Conservation (phyloP, 257 asterid genomes). For the Scutellaria barbata region DNA sequence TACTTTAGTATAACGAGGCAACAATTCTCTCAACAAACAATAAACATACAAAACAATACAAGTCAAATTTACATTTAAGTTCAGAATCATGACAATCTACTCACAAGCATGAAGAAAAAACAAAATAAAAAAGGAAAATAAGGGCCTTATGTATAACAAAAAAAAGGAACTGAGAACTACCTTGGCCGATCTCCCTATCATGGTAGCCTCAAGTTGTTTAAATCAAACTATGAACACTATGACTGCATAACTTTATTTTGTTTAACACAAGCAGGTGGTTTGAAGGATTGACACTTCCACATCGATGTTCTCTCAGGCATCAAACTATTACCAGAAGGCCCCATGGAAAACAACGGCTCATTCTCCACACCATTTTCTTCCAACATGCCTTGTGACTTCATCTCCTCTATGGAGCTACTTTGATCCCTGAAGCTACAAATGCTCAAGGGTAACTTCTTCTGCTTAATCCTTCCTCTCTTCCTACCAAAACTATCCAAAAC, state of each 20-base stretch:
- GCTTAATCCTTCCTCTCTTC: conserved; percentile 75
- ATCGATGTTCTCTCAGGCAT: conserved; percentile 57
- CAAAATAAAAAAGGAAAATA: neutral
- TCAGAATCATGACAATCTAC: conserved; percentile 43
- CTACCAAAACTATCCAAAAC: conserved; percentile 53
- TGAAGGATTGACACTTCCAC: conserved; percentile 88
- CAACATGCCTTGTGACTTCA: conserved; percentile 44
- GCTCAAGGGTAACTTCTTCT: conserved; percentile 85
- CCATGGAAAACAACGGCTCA: conserved; percentile 48
- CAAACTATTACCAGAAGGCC: conserved; percentile 45
- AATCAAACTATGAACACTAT: conserved; percentile 50
- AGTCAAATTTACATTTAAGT: conserved; percentile 58
- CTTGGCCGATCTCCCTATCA: conserved; percentile 46
- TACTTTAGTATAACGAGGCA: conserved; percentile 29
- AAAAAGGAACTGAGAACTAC: conserved; percentile 47
- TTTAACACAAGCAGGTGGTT: conserved; percentile 70
- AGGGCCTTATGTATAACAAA: conserved; percentile 45
- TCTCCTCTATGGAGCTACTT: conserved; percentile 59
- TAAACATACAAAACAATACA: conserved; percentile 54
- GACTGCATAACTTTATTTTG: conserved; percentile 82
- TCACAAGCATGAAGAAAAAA: conserved; percentile 41
- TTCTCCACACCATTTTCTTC: conserved; percentile 32
- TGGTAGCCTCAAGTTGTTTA: conserved; percentile 48
- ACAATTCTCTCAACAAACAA: conserved; percentile 42
- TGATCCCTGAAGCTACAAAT: conserved; percentile 79